Evolutionary conservation across 345 rosid species (phyloP).

Genomic region (Toxicodendron radicans): DNA sequence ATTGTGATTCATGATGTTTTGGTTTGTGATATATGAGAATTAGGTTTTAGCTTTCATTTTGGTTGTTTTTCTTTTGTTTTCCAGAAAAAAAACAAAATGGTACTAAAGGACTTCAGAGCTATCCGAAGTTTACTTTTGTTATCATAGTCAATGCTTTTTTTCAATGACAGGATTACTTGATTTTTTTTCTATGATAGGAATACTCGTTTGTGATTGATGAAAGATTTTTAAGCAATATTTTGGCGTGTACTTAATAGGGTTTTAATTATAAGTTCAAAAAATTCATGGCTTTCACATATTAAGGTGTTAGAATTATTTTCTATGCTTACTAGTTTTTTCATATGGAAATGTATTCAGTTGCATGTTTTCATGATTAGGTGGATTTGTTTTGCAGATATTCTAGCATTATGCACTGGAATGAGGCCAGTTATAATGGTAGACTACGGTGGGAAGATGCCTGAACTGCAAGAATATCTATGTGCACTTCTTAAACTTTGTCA

Average conservation of each 20-base stretch:
- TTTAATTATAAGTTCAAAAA: neutral
- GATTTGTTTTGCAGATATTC: conserved; percentile 55
- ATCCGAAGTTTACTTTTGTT: neutral
- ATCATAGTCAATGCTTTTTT: neutral
- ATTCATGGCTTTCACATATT: neutral
- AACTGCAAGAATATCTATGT: conserved; percentile 65
- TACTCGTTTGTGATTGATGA: neutral
- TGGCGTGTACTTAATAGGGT: neutral
- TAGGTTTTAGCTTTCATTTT: neutral
- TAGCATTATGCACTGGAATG: conserved; percentile 73
- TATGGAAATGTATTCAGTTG: neutral
- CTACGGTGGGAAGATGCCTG: conserved; percentile 94
- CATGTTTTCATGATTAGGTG: neutral
- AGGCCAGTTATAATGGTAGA: conserved; percentile 94
- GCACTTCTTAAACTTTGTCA: conserved; percentile 60
- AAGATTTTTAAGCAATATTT: neutral
- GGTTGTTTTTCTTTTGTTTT: neutral
- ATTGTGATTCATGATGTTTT: neutral
- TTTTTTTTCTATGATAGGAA: neutral
- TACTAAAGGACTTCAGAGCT: neutral
- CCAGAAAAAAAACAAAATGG: too few species aligned
- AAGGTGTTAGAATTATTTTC: neutral
- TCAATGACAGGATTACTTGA: neutral
- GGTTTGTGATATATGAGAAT: neutral
- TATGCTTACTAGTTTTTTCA: neutral